Conservation (phyloP, 1,284 basidiomycete genomes). For the Leccinum angustisporum region DNA sequence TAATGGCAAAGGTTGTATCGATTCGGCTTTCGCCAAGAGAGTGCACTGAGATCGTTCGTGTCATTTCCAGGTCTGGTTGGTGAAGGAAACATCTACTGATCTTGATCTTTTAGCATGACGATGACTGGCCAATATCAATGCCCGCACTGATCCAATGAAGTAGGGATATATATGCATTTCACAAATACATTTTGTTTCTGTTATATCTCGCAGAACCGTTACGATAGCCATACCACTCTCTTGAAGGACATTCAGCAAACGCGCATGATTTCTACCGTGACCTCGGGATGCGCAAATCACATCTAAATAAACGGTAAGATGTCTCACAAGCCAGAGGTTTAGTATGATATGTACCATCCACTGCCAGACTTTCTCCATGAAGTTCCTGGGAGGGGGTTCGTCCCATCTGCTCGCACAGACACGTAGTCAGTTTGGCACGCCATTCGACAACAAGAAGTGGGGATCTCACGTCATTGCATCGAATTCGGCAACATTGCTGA, state of each 20-base stretch:
- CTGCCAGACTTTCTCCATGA: neutral
- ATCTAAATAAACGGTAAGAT: neutral
- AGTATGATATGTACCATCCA: neutral
- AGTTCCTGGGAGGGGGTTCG: neutral
- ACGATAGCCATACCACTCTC: neutral
- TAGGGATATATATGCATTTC: neutral
- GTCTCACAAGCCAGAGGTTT: neutral
- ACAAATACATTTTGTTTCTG: neutral
- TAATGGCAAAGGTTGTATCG: neutral
- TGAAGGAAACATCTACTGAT: too few species aligned
- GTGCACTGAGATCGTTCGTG: neutral
- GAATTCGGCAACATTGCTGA: constrained; percentile 49
- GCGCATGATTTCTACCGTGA: neutral
- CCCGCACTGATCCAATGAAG: neutral
- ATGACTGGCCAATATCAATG: neutral
- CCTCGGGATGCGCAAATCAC: neutral
- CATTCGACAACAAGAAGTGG: neutral
- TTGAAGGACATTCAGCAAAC: neutral
- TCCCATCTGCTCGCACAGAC: neutral
- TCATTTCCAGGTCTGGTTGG: neutral
- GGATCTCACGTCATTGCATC: constrained; percentile 43
- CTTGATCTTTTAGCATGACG: neutral
- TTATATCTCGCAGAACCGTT: neutral
- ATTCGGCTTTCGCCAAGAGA: neutral
- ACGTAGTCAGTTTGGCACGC: neutral